Conservation (phyloP, 177 flowering plant genomes). For the Telopea speciosissima region DNA sequence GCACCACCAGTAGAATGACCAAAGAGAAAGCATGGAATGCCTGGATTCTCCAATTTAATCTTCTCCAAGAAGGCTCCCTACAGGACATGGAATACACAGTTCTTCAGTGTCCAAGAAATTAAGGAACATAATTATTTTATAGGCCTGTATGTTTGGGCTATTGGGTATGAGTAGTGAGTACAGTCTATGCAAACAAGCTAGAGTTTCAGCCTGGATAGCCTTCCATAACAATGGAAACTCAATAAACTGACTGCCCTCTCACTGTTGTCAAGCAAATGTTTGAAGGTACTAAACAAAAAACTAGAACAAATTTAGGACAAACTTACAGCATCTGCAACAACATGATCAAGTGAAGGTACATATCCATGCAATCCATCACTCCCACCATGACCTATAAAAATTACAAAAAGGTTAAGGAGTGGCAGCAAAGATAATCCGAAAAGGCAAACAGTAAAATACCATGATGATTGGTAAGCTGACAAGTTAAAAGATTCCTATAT, state of each 20-base stretch:
- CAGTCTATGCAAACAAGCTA: not conserved
- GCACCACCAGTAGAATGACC: conserved; percentile 99
- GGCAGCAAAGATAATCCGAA: not conserved
- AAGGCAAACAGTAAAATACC: not conserved
- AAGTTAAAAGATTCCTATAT: too few relatives aligned
- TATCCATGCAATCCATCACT: conserved; percentile 99
- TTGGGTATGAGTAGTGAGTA: too few relatives aligned
- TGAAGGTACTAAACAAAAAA: not conserved
- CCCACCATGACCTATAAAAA: conserved; percentile 83
- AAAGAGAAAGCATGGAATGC: conserved; percentile 85
- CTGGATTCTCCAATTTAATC: conserved; percentile 69
- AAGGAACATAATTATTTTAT: not conserved
- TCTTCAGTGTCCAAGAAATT: conserved; percentile 4
- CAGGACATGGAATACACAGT: conserved; percentile 6
- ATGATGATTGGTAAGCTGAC: not conserved
- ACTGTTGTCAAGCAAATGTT: not conserved
- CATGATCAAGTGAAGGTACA: conserved; percentile 96
- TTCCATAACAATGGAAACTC: conserved; percentile 6
- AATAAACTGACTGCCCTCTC: not conserved
- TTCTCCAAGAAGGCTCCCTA: conserved; percentile 84
- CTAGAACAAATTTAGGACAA: not conserved
- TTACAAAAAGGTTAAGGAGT: not conserved
- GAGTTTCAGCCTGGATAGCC: not conserved
- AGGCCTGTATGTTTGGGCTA: not conserved
- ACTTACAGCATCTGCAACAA: conserved; percentile 94